Evolutionary conservation across 352 stramenopile genomes (phyloP).

Genomic region (Pythium phragmitis): DNA sequence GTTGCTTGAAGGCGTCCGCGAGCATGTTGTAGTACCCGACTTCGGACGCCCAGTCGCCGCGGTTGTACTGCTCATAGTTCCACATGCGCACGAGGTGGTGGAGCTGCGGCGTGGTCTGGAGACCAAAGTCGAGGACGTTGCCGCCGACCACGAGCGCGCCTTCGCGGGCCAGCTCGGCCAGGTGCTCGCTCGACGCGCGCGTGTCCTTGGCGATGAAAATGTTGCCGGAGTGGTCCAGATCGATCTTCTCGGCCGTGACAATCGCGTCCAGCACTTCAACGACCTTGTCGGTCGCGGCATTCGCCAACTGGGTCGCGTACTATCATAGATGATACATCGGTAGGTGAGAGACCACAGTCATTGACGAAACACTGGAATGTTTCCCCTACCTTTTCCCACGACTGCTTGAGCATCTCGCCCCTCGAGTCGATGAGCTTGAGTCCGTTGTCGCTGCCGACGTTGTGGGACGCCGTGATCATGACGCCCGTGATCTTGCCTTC

Average conservation of each 20-base stretch:
- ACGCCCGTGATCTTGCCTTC: slow-evolving; percentile 85
- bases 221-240: slow-evolving; percentile 79
- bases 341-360: too few species aligned
- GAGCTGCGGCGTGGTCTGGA: slow-evolving; percentile 97
- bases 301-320: slow-evolving; percentile 82
- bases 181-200: slow-evolving; percentile 75
- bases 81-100: slow-evolving; percentile 97
- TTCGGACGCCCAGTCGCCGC: slow-evolving; percentile 86
- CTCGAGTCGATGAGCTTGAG: slow-evolving; percentile 94
- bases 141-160: slow-evolving; percentile 88
- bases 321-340: slow-evolving; percentile 11
- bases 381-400: slow-evolving; percentile 75
- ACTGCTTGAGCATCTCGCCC: slow-evolving; percentile 90
- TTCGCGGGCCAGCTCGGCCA: slow-evolving; percentile 87
- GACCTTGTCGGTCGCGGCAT: slow-evolving; percentile 77
- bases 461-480: slow-evolving; percentile 96
- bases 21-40: slow-evolving; percentile 96
- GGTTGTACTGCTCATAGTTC: slow-evolving; percentile 89
- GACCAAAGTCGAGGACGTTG: slow-evolving; percentile 93
- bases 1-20: slow-evolving; percentile 89
- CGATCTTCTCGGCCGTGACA: slow-evolving; percentile 75
- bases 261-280: slow-evolving; percentile 80
- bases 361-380: not conserved
- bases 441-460: slow-evolving; percentile 90
- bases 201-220: slow-evolving; percentile 94